Base-by-base conservation (phyloP, 768 basidiomycete species). In the Mycena sanguinolenta region DNA sequence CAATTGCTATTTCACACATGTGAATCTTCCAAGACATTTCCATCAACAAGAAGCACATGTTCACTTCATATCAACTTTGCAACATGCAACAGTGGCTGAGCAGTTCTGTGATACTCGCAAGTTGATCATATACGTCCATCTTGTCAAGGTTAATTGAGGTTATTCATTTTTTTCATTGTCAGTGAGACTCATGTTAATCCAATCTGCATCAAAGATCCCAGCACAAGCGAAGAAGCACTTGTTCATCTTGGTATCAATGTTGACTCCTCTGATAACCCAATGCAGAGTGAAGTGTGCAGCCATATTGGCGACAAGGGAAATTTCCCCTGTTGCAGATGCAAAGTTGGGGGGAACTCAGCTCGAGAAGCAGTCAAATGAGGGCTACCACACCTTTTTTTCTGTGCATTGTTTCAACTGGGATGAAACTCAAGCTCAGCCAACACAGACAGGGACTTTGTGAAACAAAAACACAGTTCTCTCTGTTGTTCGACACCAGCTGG, bases 291-390 rank as follows among this genome's bases (percentile, higher is more conserved):
- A 39, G 71, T 72, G 16, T 75, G 73, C n/a, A 73, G 74, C 6
- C 79, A 82, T 17, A 77, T 75, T 46, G 80, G 80, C 3, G 39
- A 7, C 6, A 21, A 72, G 3, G 79, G 79, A 2, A 83, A 82
- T 34, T 10, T 21, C 10, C 44, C 44, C 4, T 46, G 44, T 10
- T 21, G 44, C 21, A 46, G n/a, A 46, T 46, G 80, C 34, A 9
- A 75, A 42, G 73, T 71, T 9, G 77, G 81, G 7, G 75, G 79
- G 0, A n/a, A 74, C 59, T 1, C 60, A 75, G 27, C 66, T 65
- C 13, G 39, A 39, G 3, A 39, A 39, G 16, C 9, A 7, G 3
- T 14, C 39, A 4, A 17, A 39, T 14, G 39, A 39, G 16, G 39
- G 39, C 3, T 39, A 39, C 39, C 39, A 39, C 16, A 14, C 39